Evolutionary conservation across 2,329 filamentous ascomycete species (phyloP).

Genomic region (Ilyonectria robusta): DNA sequence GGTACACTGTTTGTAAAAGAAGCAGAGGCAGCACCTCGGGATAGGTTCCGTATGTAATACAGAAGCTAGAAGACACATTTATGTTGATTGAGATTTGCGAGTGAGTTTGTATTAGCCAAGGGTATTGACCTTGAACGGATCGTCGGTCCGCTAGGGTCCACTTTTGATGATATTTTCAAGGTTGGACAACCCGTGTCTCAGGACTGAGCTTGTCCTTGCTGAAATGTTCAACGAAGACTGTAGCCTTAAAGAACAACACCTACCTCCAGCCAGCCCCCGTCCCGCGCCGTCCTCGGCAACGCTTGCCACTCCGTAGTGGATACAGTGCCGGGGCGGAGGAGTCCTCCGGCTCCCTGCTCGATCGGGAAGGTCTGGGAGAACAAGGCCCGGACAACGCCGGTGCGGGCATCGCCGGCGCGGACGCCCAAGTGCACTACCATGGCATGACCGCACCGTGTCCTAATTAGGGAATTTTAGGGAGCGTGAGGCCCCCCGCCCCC

Average conservation of each 20-base stretch:
- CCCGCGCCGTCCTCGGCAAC: neutral
- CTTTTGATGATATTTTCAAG: neutral
- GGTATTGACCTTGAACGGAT: too few relatives aligned
- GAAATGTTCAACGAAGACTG: neutral
- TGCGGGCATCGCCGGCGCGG: neutral
- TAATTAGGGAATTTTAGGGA: neutral
- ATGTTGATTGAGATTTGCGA: conserved; percentile 6
- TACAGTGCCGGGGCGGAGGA: conserved; percentile 10
- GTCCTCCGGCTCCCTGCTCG: conserved; percentile 1
- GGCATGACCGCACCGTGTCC: neutral
- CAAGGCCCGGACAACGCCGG: neutral
- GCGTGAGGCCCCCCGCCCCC: neutral
- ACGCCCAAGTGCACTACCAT: neutral
- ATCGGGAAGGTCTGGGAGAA: conserved; percentile 14
- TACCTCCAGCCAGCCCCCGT: neutral
- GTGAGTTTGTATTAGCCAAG: conserved; percentile 14
- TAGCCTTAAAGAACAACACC: too few relatives aligned
- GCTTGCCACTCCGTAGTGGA: conserved; percentile 23
- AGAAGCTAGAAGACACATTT: conserved; percentile 15
- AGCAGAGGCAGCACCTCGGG: neutral
- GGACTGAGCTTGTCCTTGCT: neutral
- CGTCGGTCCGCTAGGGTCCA: neutral
- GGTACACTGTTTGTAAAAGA: neutral
- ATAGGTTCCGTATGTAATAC: conserved; percentile 27
- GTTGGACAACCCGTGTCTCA: neutral